A percentile compares a stretch with the other conserved stretches of the same genome.
Evolutionary conservation across 306 rosid species (phyloP).

Genomic region (Lotus japonicus): DNA sequence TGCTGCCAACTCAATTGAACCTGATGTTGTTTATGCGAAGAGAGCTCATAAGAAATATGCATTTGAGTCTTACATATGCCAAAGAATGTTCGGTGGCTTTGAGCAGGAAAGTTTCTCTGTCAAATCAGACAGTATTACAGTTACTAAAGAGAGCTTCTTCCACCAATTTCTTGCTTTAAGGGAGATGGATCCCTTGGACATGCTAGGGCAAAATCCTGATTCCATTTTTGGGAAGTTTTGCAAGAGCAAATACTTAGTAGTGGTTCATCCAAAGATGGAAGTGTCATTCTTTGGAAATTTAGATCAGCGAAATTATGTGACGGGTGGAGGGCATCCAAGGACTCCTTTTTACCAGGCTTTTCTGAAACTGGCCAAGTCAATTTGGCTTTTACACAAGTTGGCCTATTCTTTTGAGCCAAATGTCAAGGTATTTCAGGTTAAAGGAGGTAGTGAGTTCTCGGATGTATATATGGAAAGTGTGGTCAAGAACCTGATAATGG

Average conservation of each 20-base stretch:
- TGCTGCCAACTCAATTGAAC: constrained; percentile 89
- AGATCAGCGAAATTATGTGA: constrained; percentile 79
- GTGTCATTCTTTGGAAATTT: constrained; percentile 91
- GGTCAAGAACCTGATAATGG: constrained; percentile 71
- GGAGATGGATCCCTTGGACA: constrained; percentile 92
- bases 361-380: constrained; percentile 78
- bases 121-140: constrained; percentile 44
- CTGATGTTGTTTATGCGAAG: constrained; percentile 70
- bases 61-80: constrained; percentile 94
- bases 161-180: constrained; percentile 74
- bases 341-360: constrained; percentile 96
- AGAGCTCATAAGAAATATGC: constrained; percentile 99
- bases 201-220: constrained; percentile 92
- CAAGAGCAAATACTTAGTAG: constrained; percentile 79
- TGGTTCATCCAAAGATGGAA: constrained; percentile 96
- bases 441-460: constrained; percentile 84
- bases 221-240: constrained; percentile 87
- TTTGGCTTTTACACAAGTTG: constrained; percentile 91
- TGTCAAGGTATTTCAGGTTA: constrained; percentile 87
- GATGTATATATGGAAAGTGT: constrained; percentile 95
- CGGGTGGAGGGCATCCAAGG: constrained; percentile 96
- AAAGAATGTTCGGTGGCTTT: constrained; percentile 89
- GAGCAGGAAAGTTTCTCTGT: constrained; percentile 78
- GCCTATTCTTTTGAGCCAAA: constrained; percentile 79
- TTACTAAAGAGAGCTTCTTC: constrained; percentile 70